These are phyloP conservation scores for Chlamydomonas urium DNA, from an alignment of 139 green algal genomes.

Conservation along the genomic window DNA sequence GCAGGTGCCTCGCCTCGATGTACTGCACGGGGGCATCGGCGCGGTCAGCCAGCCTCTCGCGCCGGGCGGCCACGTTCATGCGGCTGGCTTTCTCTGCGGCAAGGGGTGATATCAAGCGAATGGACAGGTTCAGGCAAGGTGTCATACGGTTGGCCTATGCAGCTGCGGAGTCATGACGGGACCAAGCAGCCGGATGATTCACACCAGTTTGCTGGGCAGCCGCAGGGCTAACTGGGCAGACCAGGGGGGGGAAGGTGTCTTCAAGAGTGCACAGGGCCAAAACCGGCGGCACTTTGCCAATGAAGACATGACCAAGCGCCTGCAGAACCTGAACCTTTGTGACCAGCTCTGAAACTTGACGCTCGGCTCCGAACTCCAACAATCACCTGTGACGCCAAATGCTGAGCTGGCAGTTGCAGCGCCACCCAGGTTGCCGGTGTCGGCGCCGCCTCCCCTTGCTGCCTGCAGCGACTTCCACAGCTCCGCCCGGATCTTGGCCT, in stretches of 20 bases:
- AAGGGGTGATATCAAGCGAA: not conserved
- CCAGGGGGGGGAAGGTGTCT: not conserved
- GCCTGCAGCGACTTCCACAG: slow-evolving; percentile 9
- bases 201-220: not conserved
- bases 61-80: not conserved
- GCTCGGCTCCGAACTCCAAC: not conserved
- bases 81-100: not conserved
- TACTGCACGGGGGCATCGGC: slow-evolving; percentile 27
- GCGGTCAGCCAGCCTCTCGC: slow-evolving; percentile 1
- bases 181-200: not conserved
- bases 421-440: not conserved
- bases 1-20: slow-evolving; percentile 33
- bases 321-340: not conserved
- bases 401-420: not conserved
- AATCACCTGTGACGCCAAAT: not conserved
- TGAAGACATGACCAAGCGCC: not conserved
- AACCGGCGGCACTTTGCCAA: not conserved
- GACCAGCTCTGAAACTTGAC: not conserved
- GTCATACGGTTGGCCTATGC: not conserved
- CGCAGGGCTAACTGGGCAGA: not conserved
- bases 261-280: not conserved
- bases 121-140: not conserved
- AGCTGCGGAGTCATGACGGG: not conserved
- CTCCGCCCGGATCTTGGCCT: slow-evolving; percentile 13
- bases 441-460: not conserved